Conservation (phyloP, 257 asterid species). For the Thymus mandschuricus region DNA sequence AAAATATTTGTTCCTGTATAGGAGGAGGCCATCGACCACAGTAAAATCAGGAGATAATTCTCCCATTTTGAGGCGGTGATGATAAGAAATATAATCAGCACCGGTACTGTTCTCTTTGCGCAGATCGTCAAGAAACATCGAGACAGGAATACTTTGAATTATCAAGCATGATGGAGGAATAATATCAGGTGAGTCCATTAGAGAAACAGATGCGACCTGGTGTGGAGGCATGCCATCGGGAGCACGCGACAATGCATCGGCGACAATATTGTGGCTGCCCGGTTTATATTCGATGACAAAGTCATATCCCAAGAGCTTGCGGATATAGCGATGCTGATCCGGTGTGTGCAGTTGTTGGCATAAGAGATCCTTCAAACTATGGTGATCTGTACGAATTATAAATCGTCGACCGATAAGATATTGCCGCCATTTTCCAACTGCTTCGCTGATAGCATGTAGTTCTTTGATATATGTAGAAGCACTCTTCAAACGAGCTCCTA, state of each 20-base stretch:
- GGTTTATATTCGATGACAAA: slow-evolving; percentile 2
- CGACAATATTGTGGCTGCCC: neutral
- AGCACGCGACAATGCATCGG: neutral
- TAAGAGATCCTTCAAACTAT: neutral
- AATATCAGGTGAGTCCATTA: neutral
- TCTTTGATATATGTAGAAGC: neutral
- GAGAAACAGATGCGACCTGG: neutral
- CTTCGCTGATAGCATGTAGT: neutral
- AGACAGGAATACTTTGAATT: neutral
- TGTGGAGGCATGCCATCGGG: neutral
- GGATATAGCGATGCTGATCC: neutral
- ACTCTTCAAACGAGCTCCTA: neutral
- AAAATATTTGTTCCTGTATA: neutral
- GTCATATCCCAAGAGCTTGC: neutral
- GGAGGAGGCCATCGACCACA: neutral
- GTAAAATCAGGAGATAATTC: neutral
- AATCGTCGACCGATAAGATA: neutral
- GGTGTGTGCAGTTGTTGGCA: neutral
- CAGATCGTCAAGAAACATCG: neutral
- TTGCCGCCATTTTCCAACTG: neutral
- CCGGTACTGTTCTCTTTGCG: neutral
- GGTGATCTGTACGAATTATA: neutral
- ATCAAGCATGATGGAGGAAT: neutral
- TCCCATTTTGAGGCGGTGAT: neutral
- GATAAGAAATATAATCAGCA: neutral